Base-by-base conservation (phyloP, 1,284 basidiomycete genomes). In the Mycosarcoma mackinlayi region DNA sequence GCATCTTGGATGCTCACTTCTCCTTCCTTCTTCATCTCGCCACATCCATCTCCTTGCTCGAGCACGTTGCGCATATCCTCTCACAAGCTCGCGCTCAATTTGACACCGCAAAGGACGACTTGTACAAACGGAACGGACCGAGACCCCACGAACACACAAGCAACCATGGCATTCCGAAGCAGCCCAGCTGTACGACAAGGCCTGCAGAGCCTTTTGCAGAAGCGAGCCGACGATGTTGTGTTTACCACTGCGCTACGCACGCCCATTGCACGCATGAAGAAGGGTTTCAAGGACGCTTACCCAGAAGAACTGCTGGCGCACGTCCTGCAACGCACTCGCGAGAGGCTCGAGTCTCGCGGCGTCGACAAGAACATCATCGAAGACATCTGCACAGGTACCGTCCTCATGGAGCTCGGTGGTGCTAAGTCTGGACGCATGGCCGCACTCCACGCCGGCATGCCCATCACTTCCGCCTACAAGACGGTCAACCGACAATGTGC, bases 401-500 rank as follows among this genome's bases (percentile, higher is more conserved):
- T 84, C n/a, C 65, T 84, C 21, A 82, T 82, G 80, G 83, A 83
- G 69, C 70, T 83, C 14, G 83, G 83, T n/a, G 83, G 83, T 8
- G 82, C 83, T 31, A 84, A 83, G 48, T 77, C 72, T 30, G 83
- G 82, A 30, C 65, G 83, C 23, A 71, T 84, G 57, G 83, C 83
- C 5, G 73, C 82, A 7, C 64, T 84, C n/a, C 82, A 84, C 47
- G 83, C 83, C 41, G 83, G 83, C 4, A 57, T 60, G 50, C 59
- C 62, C 58, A 47, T 63, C 48, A 58, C 57, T 19, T 54, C 56
- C 1, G 70, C 67, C 6, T 73, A 70, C 59, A 56, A 62, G 49
- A 79, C 82, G 3, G 80, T 83, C 67, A 84, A 84, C 75, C 75
- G 83, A 9, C 83, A 84, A 59, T 84, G 83, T 64, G 79, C 83